Percentiles rank a stretch among this genome's conserved stretches.
Conservation (phyloP, 768 basidiomycete genomes). For the Saitozyma podzolica region DNA sequence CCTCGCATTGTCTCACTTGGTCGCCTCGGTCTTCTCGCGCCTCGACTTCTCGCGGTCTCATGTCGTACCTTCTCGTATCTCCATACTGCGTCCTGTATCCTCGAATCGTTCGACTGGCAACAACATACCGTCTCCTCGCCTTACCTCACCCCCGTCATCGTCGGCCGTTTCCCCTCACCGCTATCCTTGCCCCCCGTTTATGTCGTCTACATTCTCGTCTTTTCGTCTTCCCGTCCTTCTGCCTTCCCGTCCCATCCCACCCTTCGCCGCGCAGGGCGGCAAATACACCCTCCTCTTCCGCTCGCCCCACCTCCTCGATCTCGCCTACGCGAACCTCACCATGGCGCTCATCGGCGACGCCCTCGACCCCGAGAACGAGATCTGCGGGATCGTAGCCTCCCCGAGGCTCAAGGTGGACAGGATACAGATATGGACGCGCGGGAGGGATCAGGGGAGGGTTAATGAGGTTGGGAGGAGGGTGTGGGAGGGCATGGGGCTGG, state of each 20-base stretch:
- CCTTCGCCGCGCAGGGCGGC: constrained; percentile 59
- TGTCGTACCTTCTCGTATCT: no score
- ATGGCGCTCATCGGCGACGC: constrained; percentile 87
- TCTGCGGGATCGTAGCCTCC: constrained; percentile 76
- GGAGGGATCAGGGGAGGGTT: constrained; percentile 76
- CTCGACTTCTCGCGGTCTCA: no score
- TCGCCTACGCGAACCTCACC: constrained; percentile 84
- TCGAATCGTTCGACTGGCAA: no score
- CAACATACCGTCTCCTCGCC: no score
- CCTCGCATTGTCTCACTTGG: no score
- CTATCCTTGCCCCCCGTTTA: not conserved
- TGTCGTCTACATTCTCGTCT: not conserved
- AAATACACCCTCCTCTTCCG: constrained; percentile 96
- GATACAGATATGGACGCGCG: constrained; percentile 87
- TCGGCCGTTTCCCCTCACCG: not conserved
- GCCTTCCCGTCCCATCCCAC: not conserved
- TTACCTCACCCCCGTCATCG: no score
- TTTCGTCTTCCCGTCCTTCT: not conserved
- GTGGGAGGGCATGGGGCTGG: constrained; percentile 77
- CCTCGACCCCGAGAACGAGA: constrained; percentile 67
- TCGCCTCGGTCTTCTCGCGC: no score
- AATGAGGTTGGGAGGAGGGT: constrained; percentile 82
- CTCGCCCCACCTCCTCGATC: constrained; percentile 69
- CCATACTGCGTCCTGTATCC: no score
- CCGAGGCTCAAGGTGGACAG: constrained; percentile 81